Conservation (phyloP, 495 filamentous ascomycete genomes). For the Xylona heveae region DNA sequence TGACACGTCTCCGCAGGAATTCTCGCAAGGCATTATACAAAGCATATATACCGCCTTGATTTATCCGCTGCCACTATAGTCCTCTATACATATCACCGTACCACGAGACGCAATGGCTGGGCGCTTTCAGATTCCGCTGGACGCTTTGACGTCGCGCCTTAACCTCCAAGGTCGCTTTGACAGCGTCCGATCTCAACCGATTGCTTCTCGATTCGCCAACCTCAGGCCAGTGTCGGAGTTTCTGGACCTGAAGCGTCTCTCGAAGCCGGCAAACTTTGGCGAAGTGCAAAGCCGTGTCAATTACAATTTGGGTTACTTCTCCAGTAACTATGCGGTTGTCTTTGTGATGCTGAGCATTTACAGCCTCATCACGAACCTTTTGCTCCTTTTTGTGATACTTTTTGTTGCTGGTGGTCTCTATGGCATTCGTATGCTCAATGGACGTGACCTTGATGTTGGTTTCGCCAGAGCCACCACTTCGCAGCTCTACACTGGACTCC, state of each 20-base stretch:
- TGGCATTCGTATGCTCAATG: slow-evolving; percentile 70
- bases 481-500: slow-evolving; percentile 79
- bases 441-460: slow-evolving; percentile 72
- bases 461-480: slow-evolving; percentile 66
- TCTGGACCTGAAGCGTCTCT: slow-evolving; percentile 83
- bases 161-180: slow-evolving; percentile 61
- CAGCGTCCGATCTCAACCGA: slow-evolving; percentile 51
- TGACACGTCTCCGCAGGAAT: too few relatives aligned
- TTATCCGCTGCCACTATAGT: too few relatives aligned
- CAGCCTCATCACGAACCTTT: slow-evolving; percentile 64
- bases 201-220: slow-evolving; percentile 74
- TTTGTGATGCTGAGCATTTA: slow-evolving; percentile 94
- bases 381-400: slow-evolving; percentile 77
- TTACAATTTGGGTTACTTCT: slow-evolving; percentile 94
- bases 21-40: too few relatives aligned
- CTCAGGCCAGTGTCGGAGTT: slow-evolving; percentile 83
- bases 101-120: slow-evolving; percentile 35
- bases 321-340: slow-evolving; percentile 90
- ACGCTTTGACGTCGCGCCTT: slow-evolving; percentile 73
- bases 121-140: slow-evolving; percentile 79
- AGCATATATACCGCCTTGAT: too few relatives aligned
- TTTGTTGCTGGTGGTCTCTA: slow-evolving; percentile 71
- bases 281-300: slow-evolving; percentile 88
- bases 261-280: slow-evolving; percentile 75
- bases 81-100: neutral